These are phyloP conservation scores for Phylloporus arenicola DNA, from an alignment of 768 basidiomycete genomes.

Conservation along the genomic window DNA sequence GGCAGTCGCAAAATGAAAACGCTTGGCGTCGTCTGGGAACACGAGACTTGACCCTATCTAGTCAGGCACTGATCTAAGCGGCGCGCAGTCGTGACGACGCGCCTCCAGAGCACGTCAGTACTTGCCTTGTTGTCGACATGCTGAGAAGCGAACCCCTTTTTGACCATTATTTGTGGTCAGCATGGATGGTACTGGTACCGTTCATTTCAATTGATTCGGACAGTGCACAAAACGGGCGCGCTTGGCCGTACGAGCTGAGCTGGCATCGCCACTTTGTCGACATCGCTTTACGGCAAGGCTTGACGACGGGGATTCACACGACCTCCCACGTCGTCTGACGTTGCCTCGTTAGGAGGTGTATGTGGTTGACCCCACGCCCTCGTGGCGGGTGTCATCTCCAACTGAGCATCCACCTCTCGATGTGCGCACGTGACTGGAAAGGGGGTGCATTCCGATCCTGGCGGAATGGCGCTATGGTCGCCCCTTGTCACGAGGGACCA, in stretches of 20 bases:
- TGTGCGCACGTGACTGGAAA: not conserved
- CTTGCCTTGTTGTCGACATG: slow-evolving; percentile 14
- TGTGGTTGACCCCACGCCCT: not conserved
- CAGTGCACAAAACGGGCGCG: slow-evolving; percentile 5
- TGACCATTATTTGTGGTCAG: slow-evolving; percentile 23
- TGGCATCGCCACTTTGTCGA: slow-evolving; percentile 12
- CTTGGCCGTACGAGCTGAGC: slow-evolving; percentile 17
- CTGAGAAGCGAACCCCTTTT: slow-evolving; percentile 6
- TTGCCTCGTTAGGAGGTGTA: not conserved
- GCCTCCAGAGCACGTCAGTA: slow-evolving; percentile 22
- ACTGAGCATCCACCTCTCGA: not conserved
- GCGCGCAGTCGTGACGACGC: slow-evolving; percentile 20
- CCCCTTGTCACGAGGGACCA: not conserved
- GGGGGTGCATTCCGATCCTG: slow-evolving; percentile 1
- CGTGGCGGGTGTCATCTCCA: not conserved
- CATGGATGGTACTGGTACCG: slow-evolving; percentile 13
- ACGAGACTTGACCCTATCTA: slow-evolving; percentile 17
- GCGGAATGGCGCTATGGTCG: slow-evolving; percentile 10
- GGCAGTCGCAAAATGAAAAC: slow-evolving; percentile 23
- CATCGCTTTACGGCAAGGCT: slow-evolving; percentile 1
- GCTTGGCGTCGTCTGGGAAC: slow-evolving; percentile 21
- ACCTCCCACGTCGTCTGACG: not conserved
- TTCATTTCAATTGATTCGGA: slow-evolving; percentile 20
- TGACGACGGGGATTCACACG: slow-evolving; percentile 8
- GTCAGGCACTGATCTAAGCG: slow-evolving; percentile 27